These are phyloP conservation scores for Lactarius trivialis DNA, from an alignment of 768 basidiomycete genomes.

Conservation along the genomic window DNA sequence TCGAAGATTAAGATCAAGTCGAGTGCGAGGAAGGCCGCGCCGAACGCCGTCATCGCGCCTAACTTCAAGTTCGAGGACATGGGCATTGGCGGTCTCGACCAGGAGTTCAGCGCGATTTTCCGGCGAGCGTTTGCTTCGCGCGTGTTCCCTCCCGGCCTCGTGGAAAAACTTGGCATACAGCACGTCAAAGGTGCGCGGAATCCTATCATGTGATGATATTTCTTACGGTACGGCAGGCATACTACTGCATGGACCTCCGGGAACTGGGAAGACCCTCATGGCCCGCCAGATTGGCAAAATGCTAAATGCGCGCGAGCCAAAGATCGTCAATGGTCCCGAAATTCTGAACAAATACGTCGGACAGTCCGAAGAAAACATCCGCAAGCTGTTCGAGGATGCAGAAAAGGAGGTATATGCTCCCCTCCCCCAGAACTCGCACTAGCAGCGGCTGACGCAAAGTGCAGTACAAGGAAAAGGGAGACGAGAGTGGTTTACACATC, in stretches of 20 bases:
- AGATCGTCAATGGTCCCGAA: slow-evolving; percentile 97
- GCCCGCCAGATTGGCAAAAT: slow-evolving; percentile 99
- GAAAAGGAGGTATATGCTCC: slow-evolving; percentile 75
- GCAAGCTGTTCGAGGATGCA: slow-evolving; percentile 96
- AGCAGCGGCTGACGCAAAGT: slow-evolving; percentile 3
- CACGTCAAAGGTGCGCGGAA: slow-evolving; percentile 84
- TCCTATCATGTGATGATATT: background rate
- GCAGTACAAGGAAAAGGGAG: slow-evolving; percentile 94
- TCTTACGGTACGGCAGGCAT: slow-evolving; percentile 50
- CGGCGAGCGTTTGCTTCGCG: slow-evolving; percentile 97
- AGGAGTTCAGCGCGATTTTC: slow-evolving; percentile 94
- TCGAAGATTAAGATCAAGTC: slow-evolving; percentile 87
- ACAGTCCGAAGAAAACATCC: slow-evolving; percentile 94
- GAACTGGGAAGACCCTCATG: slow-evolving; percentile 97
- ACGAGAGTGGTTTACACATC: slow-evolving; percentile 95
- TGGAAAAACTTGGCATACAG: slow-evolving; percentile 96
- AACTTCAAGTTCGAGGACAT: slow-evolving; percentile 99
- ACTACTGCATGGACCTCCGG: slow-evolving; percentile 91
- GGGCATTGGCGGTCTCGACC: slow-evolving; percentile 97
- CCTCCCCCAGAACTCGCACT: background rate
- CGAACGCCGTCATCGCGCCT: slow-evolving; percentile 92
- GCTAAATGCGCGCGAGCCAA: slow-evolving; percentile 96
- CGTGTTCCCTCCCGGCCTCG: slow-evolving; percentile 94
- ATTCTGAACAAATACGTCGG: slow-evolving; percentile 97
- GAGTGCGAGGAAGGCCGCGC: slow-evolving; percentile 84